Percentiles rank a stretch among this genome's conserved stretches.
phyloP scores from a whole-genome alignment of 2,329 filamentous ascomycete genomes.

The Talaromyces sp. region DNA sequence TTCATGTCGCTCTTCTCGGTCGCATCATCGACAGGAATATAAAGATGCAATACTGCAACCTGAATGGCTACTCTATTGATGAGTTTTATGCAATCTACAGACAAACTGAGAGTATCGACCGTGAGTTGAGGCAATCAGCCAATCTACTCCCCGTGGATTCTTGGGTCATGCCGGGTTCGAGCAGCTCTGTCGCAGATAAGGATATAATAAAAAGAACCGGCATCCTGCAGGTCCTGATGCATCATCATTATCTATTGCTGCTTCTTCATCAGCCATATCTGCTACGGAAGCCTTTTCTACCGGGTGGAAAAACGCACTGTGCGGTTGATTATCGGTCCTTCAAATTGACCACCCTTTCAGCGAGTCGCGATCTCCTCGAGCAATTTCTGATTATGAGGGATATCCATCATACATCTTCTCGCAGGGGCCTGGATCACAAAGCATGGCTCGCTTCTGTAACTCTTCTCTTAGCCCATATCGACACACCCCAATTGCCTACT shows the following conservation, averaged over 20 bases:
- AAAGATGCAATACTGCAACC: constrained; percentile 16
- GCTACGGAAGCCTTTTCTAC: neutral
- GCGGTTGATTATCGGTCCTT: constrained; percentile 20
- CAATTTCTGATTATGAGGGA: constrained; percentile 21
- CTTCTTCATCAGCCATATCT: constrained; percentile 25
- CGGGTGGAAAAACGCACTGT: neutral
- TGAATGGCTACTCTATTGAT: neutral
- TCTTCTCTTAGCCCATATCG: constrained; percentile 24
- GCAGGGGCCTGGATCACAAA: constrained; percentile 24
- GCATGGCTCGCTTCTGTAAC: constrained; percentile 19
- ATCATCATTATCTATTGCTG: constrained; percentile 25
- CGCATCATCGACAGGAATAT: constrained; percentile 22
- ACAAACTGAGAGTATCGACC: constrained; percentile 23
- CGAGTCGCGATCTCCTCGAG: constrained; percentile 23
- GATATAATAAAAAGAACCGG: constrained; percentile 19
- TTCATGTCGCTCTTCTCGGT: constrained; percentile 19
- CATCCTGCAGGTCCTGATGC: constrained; percentile 23
- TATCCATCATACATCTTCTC: constrained; percentile 21
- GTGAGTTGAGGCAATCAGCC: constrained; percentile 21
- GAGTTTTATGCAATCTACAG: neutral
- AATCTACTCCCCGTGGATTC: constrained; percentile 20
- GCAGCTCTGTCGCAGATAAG: constrained; percentile 2
- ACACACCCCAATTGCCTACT: constrained; percentile 16
- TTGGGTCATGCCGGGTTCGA: constrained; percentile 10
- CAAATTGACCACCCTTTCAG: constrained; percentile 19